phyloP scores from a whole-genome alignment of 345 rosid genomes.

The Lumnitzera racemosa region DNA sequence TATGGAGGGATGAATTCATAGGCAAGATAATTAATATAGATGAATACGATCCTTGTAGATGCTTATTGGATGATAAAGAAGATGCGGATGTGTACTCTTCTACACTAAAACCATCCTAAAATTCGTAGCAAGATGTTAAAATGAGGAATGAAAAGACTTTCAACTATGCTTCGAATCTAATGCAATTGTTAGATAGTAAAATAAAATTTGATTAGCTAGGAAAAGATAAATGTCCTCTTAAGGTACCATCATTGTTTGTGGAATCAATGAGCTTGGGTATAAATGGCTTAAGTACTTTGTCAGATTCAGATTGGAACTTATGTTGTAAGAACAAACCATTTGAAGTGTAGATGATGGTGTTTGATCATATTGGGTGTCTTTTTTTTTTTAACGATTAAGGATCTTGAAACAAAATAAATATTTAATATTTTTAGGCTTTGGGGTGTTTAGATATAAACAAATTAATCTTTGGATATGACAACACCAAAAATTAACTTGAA shows the following conservation, averaged over 20 bases:
- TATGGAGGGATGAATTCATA: slow-evolving; percentile 63
- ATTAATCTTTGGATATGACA: too few species aligned
- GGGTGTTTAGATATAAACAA: too few species aligned
- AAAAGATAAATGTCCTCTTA: slow-evolving; percentile 17
- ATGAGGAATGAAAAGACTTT: slow-evolving; percentile 10
- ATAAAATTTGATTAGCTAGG: slow-evolving; percentile 8
- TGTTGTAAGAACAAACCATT: slow-evolving; percentile 72
- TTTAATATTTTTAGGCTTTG: too few species aligned
- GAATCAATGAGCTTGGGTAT: slow-evolving; percentile 76
- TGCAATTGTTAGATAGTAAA: too few species aligned
- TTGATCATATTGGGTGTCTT: too few species aligned
- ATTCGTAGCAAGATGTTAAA: slow-evolving; percentile 12
- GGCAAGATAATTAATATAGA: slow-evolving; percentile 59
- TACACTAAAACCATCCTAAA: slow-evolving; percentile 15
- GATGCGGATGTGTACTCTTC: slow-evolving; percentile 18
- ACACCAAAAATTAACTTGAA: too few species aligned
- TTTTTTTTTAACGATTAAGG: too few species aligned
- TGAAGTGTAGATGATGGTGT: slow-evolving; percentile 13
- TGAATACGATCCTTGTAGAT: slow-evolving; percentile 56
- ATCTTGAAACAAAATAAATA: too few species aligned
- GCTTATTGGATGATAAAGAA: slow-evolving; percentile 56
- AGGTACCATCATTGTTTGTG: slow-evolving; percentile 33
- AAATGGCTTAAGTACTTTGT: slow-evolving; percentile 53
- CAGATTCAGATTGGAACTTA: slow-evolving; percentile 79
- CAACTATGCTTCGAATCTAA: too few species aligned